A percentile compares a stretch with the other conserved stretches of the same genome.
These are phyloP conservation scores for Colletotrichum magnum DNA, from an alignment of 2,329 filamentous ascomycete genomes.

Conservation along the genomic window DNA sequence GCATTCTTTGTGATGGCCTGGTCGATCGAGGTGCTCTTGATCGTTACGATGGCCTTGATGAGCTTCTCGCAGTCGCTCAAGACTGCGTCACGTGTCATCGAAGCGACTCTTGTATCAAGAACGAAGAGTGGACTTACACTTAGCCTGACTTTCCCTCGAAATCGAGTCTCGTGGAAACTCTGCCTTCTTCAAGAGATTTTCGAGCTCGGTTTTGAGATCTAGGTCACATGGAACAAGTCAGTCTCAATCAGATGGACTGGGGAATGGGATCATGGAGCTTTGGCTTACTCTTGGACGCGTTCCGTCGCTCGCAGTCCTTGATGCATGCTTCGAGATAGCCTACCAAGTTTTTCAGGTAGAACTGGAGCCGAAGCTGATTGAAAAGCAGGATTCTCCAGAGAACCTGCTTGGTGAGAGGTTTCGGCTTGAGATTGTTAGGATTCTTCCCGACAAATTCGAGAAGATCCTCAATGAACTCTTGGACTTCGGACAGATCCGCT, in stretches of 20 bases:
- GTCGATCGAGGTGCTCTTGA: constrained; percentile 17
- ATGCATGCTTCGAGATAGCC: not conserved
- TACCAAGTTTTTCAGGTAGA: constrained; percentile 3
- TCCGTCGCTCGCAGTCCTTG: not conserved
- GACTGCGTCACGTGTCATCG: not conserved
- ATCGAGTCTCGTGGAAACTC: constrained; percentile 1
- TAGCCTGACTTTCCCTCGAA: not conserved
- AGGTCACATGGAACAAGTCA: not conserved
- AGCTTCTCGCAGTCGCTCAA: constrained; percentile 18
- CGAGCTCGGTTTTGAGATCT: not conserved
- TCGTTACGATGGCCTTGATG: not conserved
- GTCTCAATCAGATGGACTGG: too few relatives aligned
- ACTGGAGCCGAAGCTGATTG: constrained; percentile 14
- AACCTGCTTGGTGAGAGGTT: constrained; percentile 8
- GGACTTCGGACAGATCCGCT: not conserved
- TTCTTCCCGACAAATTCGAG: not conserved
- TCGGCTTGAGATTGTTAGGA: not conserved
- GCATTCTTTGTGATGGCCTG: constrained; percentile 12
- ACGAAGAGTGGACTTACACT: not conserved
- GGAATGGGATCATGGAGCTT: too few relatives aligned
- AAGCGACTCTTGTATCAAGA: not conserved
- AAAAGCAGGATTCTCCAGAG: constrained; percentile 20
- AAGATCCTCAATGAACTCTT: constrained; percentile 4
- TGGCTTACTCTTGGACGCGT: not conserved
- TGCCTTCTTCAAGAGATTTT: not conserved